Evolutionary conservation across 2,329 filamentous ascomycete species (phyloP).

Genomic region (Colletotrichum musicola): DNA sequence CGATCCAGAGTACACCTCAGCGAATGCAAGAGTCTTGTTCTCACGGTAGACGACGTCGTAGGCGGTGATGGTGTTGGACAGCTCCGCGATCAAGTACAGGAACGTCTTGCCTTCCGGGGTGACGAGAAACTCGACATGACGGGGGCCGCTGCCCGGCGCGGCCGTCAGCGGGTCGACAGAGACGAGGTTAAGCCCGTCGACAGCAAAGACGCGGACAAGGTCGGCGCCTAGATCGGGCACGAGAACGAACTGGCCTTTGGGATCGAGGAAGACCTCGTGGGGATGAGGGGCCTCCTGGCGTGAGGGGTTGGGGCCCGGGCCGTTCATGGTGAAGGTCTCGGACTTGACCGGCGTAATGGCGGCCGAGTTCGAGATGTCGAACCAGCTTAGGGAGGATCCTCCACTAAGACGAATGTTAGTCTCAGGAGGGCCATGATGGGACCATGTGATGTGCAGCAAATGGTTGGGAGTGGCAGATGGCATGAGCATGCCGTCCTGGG

Average conservation of each 20-base stretch:
- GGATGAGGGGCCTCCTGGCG: slow-evolving; percentile 72
- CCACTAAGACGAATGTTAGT: slow-evolving; percentile 45
- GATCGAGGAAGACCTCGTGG: slow-evolving; percentile 75
- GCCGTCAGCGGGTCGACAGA: slow-evolving; percentile 55
- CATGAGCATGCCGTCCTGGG: no score
- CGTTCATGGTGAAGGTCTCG: slow-evolving; percentile 54
- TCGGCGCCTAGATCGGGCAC: slow-evolving; percentile 77
- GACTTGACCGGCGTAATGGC: slow-evolving; percentile 53
- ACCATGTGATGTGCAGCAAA: not conserved
- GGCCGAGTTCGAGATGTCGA: slow-evolving; percentile 55
- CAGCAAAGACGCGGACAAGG: slow-evolving; percentile 67
- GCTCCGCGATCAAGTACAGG: slow-evolving; percentile 73
- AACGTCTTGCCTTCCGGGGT: slow-evolving; percentile 57
- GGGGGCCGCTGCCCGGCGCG: slow-evolving; percentile 70
- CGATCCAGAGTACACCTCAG: slow-evolving; percentile 60
- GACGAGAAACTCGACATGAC: slow-evolving; percentile 72
- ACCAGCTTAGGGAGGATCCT: slow-evolving; percentile 58
- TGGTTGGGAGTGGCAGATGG: not conserved
- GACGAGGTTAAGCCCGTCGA: slow-evolving; percentile 61
- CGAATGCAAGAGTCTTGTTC: slow-evolving; percentile 57
- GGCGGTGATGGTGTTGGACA: slow-evolving; percentile 67
- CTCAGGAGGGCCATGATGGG: not conserved
- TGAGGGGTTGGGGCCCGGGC: slow-evolving; percentile 52
- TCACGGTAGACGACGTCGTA: slow-evolving; percentile 67
- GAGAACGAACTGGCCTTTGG: slow-evolving; percentile 72